Evolutionary conservation across 257 asterid genomes (phyloP), one percentile per base, ranked within the genome.

Genomic region (Plantago elongata): DNA sequence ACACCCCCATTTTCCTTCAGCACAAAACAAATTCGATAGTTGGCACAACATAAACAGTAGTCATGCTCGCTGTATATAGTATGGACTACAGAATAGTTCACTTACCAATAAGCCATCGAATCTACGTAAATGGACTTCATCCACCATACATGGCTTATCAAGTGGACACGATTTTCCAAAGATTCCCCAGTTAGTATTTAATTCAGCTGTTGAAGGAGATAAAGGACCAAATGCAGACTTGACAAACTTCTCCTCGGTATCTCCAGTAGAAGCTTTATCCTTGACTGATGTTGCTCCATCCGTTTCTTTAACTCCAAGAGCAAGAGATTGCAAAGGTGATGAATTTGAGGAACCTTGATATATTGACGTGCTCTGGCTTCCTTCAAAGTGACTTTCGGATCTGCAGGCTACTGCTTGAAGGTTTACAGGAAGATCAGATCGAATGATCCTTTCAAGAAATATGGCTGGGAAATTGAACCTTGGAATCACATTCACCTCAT

Each of bases 1-100:
- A 88, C 98, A 65, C 98, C 98, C 47, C 96, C 98, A 66, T 91
- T 79, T 86, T 91, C 98, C 98, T 90, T 77, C 78, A 83, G 13
- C 22, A 15, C 37, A 71, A 78, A 73, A 69, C 10, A 48, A 66
- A 74, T 49, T 59, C 67, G 68, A 74, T 71, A 75, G 62, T 63
- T 37, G 54, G 51, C 45, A 55, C 66, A 67, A 64, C 8, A 64
- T 22, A 29, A 14, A 55, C 13, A 40, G 64, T 16, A 17, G 66
- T 52, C 42, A 70, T 54, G 49, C 22, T 45, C 8, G 40, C 8
- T 34, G 2, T 5, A 34, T 22, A 1, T 22, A 22, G 27, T 22
- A 22, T 34, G 4, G 40, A 34, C 7, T 63, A 58, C 42, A 75
- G 63, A 62, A 71, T 55, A 40, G 37, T 34, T 56, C 70, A 62